phyloP scores from a whole-genome alignment of 2,329 filamentous ascomycete genomes.

The Teratosphaeria gauchensis region DNA sequence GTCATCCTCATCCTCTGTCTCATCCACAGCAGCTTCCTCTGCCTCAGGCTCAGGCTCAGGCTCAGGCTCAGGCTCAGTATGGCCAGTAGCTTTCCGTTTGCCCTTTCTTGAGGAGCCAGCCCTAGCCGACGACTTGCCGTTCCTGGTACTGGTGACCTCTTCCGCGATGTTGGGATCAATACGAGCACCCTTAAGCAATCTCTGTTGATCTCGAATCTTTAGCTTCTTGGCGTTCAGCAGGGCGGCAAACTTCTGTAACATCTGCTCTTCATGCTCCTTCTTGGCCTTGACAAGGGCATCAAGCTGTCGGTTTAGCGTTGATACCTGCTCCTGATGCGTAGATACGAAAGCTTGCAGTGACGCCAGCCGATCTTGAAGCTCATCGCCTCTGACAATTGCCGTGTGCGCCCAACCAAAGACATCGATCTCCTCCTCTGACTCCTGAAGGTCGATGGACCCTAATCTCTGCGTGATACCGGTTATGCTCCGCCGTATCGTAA shows the following conservation, averaged over 20 bases:
- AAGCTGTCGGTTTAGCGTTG: slow-evolving; percentile 52
- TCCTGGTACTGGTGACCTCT: slow-evolving; percentile 8
- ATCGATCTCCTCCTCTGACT: slow-evolving; percentile 50
- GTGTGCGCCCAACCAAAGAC: slow-evolving; percentile 62
- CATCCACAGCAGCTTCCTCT: slow-evolving; percentile 37
- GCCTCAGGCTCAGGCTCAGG: slow-evolving; percentile 35
- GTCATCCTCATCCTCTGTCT: slow-evolving; percentile 35
- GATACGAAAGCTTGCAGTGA: slow-evolving; percentile 23
- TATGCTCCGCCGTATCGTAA: slow-evolving; percentile 57
- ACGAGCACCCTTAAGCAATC: slow-evolving; percentile 49
- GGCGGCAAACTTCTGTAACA: slow-evolving; percentile 60
- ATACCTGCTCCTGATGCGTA: slow-evolving; percentile 47
- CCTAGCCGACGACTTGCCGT: slow-evolving; percentile 7
- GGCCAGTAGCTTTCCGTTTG: slow-evolving; percentile 25
- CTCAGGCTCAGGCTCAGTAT: slow-evolving; percentile 33
- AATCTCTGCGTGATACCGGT: slow-evolving; percentile 63
- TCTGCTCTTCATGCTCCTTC: slow-evolving; percentile 53
- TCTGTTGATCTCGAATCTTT: slow-evolving; percentile 66
- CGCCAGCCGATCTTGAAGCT: slow-evolving; percentile 30
- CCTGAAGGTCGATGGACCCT: slow-evolving; percentile 52
- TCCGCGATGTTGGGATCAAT: slow-evolving; percentile 49
- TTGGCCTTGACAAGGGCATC: slow-evolving; percentile 59
- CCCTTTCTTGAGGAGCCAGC: slow-evolving; percentile 18
- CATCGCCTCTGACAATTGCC: slow-evolving; percentile 43
- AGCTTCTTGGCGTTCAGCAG: slow-evolving; percentile 71